These are phyloP conservation scores for Cucurbita pepo DNA, from an alignment of 306 rosid species.

Conservation along the genomic window DNA sequence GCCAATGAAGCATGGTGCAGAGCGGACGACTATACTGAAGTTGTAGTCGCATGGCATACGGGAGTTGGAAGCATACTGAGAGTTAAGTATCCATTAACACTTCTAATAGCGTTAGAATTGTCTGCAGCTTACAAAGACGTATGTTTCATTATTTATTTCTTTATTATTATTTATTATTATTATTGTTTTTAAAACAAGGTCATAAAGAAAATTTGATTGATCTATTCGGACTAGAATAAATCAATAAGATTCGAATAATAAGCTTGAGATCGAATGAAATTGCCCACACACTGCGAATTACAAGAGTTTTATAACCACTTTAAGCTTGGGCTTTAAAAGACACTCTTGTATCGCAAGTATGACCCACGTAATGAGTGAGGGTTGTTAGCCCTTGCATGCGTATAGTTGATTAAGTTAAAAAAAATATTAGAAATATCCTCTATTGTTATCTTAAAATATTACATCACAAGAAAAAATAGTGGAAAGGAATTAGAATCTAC, in stretches of 20 bases:
- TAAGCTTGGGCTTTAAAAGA: not conserved
- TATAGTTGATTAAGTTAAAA: not conserved
- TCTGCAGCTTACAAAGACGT: not conserved
- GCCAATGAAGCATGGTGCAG: not conserved
- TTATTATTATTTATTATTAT: no score
- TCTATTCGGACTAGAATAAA: no score
- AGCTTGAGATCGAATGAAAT: not conserved
- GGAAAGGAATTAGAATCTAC: not conserved
- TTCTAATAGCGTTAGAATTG: not conserved
- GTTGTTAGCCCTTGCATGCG: constrained; percentile 1
- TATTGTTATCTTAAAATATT: not conserved
- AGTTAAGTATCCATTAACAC: not conserved
- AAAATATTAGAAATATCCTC: not conserved
- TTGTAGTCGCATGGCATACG: not conserved
- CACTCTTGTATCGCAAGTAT: not conserved
- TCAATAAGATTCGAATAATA: not conserved
- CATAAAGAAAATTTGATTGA: no score
- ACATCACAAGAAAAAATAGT: not conserved
- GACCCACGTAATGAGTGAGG: not conserved
- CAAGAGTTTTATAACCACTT: not conserved
- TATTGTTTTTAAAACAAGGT: no score
- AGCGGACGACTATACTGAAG: no score
- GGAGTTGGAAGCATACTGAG: not conserved
- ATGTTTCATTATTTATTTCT: no score
- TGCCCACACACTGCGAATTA: not conserved